Evolutionary conservation across 345 rosid species (phyloP), one percentile per base, ranked within the genome.

Genomic region (Eucalyptus leucophloia): DNA sequence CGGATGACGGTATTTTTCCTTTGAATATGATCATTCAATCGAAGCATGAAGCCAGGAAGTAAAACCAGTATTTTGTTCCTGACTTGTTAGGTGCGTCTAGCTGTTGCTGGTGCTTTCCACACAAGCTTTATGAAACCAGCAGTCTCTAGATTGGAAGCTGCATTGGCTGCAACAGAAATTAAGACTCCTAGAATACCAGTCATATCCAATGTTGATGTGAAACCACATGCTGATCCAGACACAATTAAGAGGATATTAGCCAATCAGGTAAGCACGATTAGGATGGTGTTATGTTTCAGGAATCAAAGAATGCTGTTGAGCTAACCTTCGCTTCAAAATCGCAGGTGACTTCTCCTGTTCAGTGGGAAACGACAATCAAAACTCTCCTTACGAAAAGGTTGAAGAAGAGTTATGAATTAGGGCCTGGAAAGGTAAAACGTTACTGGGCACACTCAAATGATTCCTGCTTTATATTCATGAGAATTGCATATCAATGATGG

Each of bases 341-440:
- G n/a, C 92, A 98, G 99, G 99, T 95, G 88, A 97, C 99, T 53
- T 97, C 99, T 90, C 99, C 99, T n/a, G 99, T 98, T 90, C 99
- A 96, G 91, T 96, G 99, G 99, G 99, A 98, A 94, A 96, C 96
- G 51, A 96, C 99, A 56, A 94, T 98, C 53, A 97, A 93, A 91
- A 94, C 97, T 87, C 96, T 98, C 87, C 94, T 97, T 34, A 85
- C 92, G 81, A 95, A 90, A 93, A 98, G 99, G 89, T 91, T 97
- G 90, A 93, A 91, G 92, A 95, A 93, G 90, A 95, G 99, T 91
- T 98, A 95, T 28, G 99, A 98, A 92, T 91, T 97, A 90, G 99
- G 99, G 89, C 99, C 99, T 60, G 99, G 99, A 93, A 98, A 97
- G 99, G 99, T 97, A 92, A 15, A 47, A 85, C 13, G 12, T 24